Evolutionary conservation across 768 basidiomycete species (phyloP).

Genomic region (Mrakia gelida): DNA sequence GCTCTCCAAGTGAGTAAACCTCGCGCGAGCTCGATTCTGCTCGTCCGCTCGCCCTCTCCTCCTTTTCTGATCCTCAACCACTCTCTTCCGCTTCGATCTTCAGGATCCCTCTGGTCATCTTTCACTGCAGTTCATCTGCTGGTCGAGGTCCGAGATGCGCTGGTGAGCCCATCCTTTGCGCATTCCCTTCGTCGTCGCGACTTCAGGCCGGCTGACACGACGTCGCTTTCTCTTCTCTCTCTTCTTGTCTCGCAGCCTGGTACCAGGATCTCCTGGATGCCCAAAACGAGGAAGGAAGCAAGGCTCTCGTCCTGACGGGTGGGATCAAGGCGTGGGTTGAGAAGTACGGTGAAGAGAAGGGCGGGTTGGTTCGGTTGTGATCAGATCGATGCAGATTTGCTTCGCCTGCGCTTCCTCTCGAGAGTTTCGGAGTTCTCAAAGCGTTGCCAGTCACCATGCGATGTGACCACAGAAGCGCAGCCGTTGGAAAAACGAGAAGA

Average conservation of each 20-base stretch:
- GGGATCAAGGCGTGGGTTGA: slow-evolving; percentile 37
- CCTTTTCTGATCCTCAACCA: slow-evolving; percentile 35
- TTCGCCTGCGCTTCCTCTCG: too few relatives aligned
- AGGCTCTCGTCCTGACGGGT: slow-evolving; percentile 34
- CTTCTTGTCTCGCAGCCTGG: slow-evolving; percentile 27
- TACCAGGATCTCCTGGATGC: slow-evolving; percentile 34
- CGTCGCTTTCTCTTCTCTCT: not conserved
- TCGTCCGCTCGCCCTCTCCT: slow-evolving; percentile 30
- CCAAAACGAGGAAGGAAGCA: not conserved
- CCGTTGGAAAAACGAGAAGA: too few relatives aligned
- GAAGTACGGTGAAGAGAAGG: slow-evolving; percentile 31
- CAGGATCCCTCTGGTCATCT: slow-evolving; percentile 31
- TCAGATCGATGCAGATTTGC: too few relatives aligned
- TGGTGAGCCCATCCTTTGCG: not conserved
- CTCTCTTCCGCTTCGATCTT: not conserved
- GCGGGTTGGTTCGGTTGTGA: not conserved
- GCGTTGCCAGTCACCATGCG: too few relatives aligned
- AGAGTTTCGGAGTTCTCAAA: too few relatives aligned
- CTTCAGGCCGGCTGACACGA: too few relatives aligned
- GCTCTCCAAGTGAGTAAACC: slow-evolving; percentile 35
- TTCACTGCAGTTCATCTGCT: slow-evolving; percentile 36
- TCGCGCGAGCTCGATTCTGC: not conserved
- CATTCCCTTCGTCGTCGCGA: too few relatives aligned
- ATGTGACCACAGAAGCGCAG: too few relatives aligned
- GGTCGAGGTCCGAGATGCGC: slow-evolving; percentile 38